These are phyloP conservation scores for Tilletia indica DNA, from an alignment of 1,284 basidiomycete species.

Conservation along the genomic window DNA sequence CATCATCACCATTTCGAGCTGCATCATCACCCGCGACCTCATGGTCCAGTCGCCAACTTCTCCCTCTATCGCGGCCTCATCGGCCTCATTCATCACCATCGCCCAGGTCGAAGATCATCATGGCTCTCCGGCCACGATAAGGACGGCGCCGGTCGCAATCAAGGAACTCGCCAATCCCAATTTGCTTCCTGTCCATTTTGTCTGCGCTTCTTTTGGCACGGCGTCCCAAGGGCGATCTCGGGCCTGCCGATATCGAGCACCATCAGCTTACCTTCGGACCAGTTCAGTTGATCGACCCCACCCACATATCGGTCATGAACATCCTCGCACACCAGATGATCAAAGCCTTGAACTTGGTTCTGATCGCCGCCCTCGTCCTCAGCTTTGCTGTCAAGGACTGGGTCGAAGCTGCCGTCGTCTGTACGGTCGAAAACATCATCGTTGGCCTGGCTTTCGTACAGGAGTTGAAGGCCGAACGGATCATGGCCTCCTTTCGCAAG, in stretches of 20 bases:
- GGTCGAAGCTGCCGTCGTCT: constrained; percentile 31
- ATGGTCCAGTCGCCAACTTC: too few relatives aligned
- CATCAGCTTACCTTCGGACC: constrained; percentile 32
- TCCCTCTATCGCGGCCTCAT: too few relatives aligned
- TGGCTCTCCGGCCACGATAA: too few relatives aligned
- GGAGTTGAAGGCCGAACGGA: constrained; percentile 49
- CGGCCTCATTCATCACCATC: too few relatives aligned
- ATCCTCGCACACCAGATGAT: constrained; percentile 45
- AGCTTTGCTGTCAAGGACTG: constrained; percentile 32
- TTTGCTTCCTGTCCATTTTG: too few relatives aligned
- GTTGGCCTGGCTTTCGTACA: constrained; percentile 48
- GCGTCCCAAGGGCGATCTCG: constrained; percentile 35
- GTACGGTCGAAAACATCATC: constrained; percentile 39
- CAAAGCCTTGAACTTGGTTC: constrained; percentile 26
- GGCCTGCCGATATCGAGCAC: constrained; percentile 28
- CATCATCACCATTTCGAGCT: too few relatives aligned
- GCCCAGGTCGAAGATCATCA: too few relatives aligned
- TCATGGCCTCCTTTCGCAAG: constrained; percentile 46
- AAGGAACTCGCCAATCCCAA: too few relatives aligned
- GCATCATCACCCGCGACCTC: too few relatives aligned
- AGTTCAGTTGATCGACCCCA: constrained; percentile 40
- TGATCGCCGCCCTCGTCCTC: constrained; percentile 29
- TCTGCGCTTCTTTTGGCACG: too few relatives aligned
- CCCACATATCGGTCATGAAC: constrained; percentile 18
- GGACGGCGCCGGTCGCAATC: too few relatives aligned